Evolutionary conservation across 140 eudicot species (phyloP).

Genomic region (Erigeron philadelphicus): DNA sequence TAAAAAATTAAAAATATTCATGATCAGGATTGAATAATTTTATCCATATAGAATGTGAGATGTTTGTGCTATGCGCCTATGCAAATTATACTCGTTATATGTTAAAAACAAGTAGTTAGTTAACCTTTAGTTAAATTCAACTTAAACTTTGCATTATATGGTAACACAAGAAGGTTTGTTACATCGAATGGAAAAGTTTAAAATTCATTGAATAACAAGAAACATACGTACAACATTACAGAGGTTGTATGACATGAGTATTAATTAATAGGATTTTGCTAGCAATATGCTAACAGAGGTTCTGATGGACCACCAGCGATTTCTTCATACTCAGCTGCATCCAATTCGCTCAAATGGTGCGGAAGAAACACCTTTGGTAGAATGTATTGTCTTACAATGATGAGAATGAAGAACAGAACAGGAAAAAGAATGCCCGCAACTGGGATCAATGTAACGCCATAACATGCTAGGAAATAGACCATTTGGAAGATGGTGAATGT

Average conservation of each 20-base stretch:
- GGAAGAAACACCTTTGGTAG: slow-evolving; percentile 37
- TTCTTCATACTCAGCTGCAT: slow-evolving; percentile 50
- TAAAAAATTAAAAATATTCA: no score
- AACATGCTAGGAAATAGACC: slow-evolving; percentile 35
- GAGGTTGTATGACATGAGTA: neutral
- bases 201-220: neutral
- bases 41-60: no score
- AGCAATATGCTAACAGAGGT: neutral
- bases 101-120: no score
- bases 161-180: neutral
- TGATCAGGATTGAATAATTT: no score
- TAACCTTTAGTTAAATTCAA: no score
- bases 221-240: neutral
- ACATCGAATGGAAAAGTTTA: neutral
- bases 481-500: slow-evolving; percentile 42
- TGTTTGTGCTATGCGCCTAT: no score
- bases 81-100: no score
- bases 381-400: slow-evolving; percentile 35
- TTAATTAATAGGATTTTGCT: neutral
- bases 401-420: slow-evolving; percentile 42
- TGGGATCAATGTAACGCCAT: slow-evolving; percentile 54
- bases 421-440: slow-evolving; percentile 50
- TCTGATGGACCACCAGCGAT: neutral
- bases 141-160: neutral
- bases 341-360: slow-evolving; percentile 37